phyloP scores from a whole-genome alignment of 352 stramenopile species.

The Stephanocyclus meneghinianus region DNA sequence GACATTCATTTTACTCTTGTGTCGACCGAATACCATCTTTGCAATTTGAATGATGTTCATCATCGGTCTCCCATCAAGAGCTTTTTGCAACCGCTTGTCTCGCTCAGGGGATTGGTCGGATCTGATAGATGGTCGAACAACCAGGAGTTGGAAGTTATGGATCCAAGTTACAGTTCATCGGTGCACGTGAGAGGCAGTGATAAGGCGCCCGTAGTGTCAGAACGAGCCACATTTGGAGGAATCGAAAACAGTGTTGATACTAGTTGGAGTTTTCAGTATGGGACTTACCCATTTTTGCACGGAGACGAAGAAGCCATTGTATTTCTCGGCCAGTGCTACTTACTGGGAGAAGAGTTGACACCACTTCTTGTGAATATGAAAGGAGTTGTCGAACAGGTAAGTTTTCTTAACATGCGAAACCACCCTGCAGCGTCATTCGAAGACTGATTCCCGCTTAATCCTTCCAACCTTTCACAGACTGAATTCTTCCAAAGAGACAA shows the following conservation, averaged over 20 bases:
- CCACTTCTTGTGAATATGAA: conserved; percentile 76
- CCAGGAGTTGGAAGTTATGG: conserved; percentile 32
- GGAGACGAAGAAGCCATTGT: conserved; percentile 55
- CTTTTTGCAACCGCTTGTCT: conserved; percentile 46
- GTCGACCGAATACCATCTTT: conserved; percentile 75
- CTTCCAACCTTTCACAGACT: conserved; percentile 25
- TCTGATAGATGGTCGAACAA: conserved; percentile 31
- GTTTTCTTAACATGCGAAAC: neutral
- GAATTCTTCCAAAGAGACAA: conserved; percentile 82
- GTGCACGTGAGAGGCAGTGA: conserved; percentile 27
- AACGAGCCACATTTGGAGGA: conserved; percentile 28
- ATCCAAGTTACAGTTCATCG: conserved; percentile 36
- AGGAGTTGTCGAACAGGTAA: conserved; percentile 67
- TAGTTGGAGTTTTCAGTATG: conserved; percentile 67
- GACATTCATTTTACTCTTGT: conserved; percentile 73
- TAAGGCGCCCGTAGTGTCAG: neutral
- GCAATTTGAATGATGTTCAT: conserved; percentile 80
- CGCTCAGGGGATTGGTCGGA: conserved; percentile 25
- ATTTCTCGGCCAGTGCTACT: conserved; percentile 74
- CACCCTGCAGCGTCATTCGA: neutral
- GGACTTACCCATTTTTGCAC: conserved; percentile 51
- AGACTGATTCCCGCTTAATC: conserved; percentile 1
- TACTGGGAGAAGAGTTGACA: conserved; percentile 65
- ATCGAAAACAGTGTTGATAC: conserved; percentile 61
- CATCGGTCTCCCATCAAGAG: conserved; percentile 61